A percentile compares a stretch with the other conserved stretches of the same genome.
Conservation (phyloP, 2,329 filamentous ascomycete genomes). For the Claviceps digitariae region DNA sequence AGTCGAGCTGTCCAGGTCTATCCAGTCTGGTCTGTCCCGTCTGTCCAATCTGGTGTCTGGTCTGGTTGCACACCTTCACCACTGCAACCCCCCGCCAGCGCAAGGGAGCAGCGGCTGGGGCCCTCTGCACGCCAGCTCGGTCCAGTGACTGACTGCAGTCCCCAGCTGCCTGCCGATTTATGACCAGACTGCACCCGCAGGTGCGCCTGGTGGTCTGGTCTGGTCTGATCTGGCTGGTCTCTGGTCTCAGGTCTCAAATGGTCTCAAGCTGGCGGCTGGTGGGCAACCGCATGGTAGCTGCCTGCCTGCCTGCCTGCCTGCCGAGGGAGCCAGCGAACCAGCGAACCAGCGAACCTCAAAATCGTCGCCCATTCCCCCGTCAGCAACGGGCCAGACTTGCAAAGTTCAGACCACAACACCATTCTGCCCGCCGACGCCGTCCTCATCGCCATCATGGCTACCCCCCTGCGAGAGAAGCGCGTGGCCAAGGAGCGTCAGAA, state of each 20-base stretch:
- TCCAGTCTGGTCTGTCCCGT: too few relatives aligned
- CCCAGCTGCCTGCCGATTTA: not conserved
- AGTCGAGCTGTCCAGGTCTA: too few relatives aligned
- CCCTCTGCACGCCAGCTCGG: too few relatives aligned
- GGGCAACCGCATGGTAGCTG: not conserved
- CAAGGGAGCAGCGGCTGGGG: too few relatives aligned
- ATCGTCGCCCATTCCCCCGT: not conserved
- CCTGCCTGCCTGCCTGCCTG: too few relatives aligned
- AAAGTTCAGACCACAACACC: conserved; percentile 1
- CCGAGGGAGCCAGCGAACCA: not conserved
- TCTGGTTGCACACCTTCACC: too few relatives aligned
- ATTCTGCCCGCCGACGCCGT: not conserved
- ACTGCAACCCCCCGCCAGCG: too few relatives aligned
- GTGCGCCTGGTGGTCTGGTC: not conserved
- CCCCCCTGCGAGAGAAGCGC: conserved; percentile 14
- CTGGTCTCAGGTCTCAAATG: too few relatives aligned
- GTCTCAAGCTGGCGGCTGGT: not conserved
- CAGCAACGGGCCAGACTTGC: not conserved
- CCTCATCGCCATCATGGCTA: conserved; percentile 12
- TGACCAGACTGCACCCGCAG: too few relatives aligned
- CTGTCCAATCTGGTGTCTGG: too few relatives aligned
- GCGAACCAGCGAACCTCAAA: not conserved
- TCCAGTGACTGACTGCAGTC: not conserved
- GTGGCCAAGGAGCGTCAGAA: conserved; percentile 19
- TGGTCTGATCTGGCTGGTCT: not conserved